A percentile compares a stretch with the other conserved stretches of the same genome.
phyloP scores from a whole-genome alignment of 1,284 basidiomycete genomes.

The Cryptococcus amylolentus region DNA sequence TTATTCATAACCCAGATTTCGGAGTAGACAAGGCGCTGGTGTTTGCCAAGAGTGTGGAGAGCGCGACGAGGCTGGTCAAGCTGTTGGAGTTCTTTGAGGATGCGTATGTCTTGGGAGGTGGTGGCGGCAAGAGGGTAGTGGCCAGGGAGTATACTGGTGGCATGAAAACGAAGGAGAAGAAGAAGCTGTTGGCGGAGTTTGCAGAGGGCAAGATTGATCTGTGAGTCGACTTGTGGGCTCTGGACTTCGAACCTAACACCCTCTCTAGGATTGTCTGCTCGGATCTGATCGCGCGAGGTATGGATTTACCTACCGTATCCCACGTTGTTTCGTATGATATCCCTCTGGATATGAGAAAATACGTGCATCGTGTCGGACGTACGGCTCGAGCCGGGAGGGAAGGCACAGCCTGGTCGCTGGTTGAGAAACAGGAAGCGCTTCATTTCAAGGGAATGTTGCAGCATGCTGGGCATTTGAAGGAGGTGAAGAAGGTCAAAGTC shows the following conservation, averaged over 20 bases:
- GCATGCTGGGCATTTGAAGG: constrained; percentile 67
- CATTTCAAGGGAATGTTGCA: constrained; percentile 84
- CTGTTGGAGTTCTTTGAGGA: constrained; percentile 80
- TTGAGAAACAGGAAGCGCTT: constrained; percentile 93
- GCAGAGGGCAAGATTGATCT: constrained; percentile 76
- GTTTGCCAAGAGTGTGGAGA: constrained; percentile 95
- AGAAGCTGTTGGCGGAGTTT: constrained; percentile 73
- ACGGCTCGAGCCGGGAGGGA: constrained; percentile 85
- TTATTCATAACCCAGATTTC: constrained; percentile 58
- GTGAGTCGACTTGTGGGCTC: constrained; percentile 52
- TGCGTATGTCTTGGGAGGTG: constrained; percentile 44
- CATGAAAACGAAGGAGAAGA: constrained; percentile 68
- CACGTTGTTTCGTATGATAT: constrained; percentile 94
- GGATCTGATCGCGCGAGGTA: constrained; percentile 93
- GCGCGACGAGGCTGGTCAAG: constrained; percentile 74
- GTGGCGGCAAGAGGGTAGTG: constrained; percentile 47
- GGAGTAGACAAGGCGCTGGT: constrained; percentile 61
- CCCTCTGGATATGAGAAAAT: constrained; percentile 95
- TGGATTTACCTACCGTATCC: constrained; percentile 85
- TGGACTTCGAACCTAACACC: background rate
- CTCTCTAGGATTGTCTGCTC: constrained; percentile 79
- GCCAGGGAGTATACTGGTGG: constrained; percentile 83
- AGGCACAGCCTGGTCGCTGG: constrained; percentile 88
- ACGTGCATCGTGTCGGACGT: constrained; percentile 91
- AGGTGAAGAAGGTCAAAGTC: constrained; percentile 70